Conservation (phyloP, 208 protist species). For the Leishmania lainsoni region DNA sequence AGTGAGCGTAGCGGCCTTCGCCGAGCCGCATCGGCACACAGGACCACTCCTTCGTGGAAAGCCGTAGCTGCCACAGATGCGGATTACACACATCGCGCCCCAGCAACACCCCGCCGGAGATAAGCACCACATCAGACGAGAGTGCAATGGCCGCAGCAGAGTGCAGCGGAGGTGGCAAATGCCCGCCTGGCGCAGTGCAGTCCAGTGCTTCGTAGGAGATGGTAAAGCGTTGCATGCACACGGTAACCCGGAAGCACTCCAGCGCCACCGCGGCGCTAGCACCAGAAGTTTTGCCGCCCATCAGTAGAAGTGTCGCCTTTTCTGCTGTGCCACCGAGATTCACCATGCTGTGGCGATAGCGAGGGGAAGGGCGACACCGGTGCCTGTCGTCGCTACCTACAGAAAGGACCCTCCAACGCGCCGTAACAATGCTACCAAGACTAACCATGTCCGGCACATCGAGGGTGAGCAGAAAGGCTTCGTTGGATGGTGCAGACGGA, state of each 20-base stretch:
- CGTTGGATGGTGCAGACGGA: constrained; percentile 44
- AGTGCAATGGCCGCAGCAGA: constrained; percentile 46
- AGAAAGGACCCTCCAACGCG: constrained; percentile 25
- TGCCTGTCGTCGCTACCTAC: neutral
- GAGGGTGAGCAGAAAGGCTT: constrained; percentile 56
- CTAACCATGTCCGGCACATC: constrained; percentile 33
- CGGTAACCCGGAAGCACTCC: constrained; percentile 24
- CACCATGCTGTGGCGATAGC: constrained; percentile 30
- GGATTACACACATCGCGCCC: constrained; percentile 16
- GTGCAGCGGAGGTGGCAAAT: constrained; percentile 43
- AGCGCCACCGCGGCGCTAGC: neutral
- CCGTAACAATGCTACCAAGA: constrained; percentile 17
- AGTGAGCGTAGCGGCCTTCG: constrained; percentile 67
- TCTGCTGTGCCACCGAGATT: constrained; percentile 3
- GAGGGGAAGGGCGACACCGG: constrained; percentile 1
- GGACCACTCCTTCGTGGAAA: constrained; percentile 15
- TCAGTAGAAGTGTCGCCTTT: constrained; percentile 46
- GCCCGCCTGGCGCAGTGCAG: neutral
- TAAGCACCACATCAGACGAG: constrained; percentile 16
- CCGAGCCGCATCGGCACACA: constrained; percentile 13
- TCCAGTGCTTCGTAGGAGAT: constrained; percentile 20
- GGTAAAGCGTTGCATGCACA: neutral
- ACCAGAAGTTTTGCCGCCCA: constrained; percentile 49
- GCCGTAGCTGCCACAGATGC: constrained; percentile 23
- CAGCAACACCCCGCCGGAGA: constrained; percentile 20